These are phyloP conservation scores for Arthrobotrys iridis DNA, from an alignment of 2,329 filamentous ascomycete genomes.

Conservation along the genomic window DNA sequence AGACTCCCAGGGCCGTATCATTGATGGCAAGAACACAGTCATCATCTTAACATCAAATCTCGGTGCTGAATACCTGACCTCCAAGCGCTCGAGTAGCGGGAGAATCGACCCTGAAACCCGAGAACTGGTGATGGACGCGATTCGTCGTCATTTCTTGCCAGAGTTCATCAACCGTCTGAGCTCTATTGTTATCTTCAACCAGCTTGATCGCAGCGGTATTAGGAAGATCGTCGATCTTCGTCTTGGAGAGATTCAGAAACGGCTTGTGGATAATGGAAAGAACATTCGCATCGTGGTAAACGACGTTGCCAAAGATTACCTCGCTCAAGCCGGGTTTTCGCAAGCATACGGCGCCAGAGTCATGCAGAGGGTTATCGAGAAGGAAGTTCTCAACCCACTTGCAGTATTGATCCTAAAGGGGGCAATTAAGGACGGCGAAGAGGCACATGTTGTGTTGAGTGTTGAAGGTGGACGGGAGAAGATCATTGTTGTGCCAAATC, in stretches of 20 bases:
- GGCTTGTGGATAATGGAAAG: conserved; percentile 82
- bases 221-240: conserved; percentile 94
- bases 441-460: conserved; percentile 76
- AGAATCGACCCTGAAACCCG: conserved; percentile 84
- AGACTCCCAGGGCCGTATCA: conserved; percentile 91
- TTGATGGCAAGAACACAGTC: conserved; percentile 97
- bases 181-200: conserved; percentile 97
- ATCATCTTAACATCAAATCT: conserved; percentile 99
- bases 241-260: conserved; percentile 86
- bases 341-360: conserved; percentile 94
- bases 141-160: conserved; percentile 95
- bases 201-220: conserved; percentile 87
- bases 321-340: conserved; percentile 90
- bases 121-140: conserved; percentile 87
- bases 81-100: conserved; percentile 72
- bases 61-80: conserved; percentile 83
- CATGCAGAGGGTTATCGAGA: conserved; percentile 88
- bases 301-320: conserved; percentile 88
- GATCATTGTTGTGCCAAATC: conserved; percentile 84
- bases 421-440: conserved; percentile 84
- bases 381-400: conserved; percentile 92
- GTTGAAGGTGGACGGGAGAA: conserved; percentile 71
- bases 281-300: conserved; percentile 86
- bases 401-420: conserved; percentile 91
- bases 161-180: conserved; percentile 99